Conservation (phyloP, 2,329 filamentous ascomycete species). For the Aulographum hederae region DNA sequence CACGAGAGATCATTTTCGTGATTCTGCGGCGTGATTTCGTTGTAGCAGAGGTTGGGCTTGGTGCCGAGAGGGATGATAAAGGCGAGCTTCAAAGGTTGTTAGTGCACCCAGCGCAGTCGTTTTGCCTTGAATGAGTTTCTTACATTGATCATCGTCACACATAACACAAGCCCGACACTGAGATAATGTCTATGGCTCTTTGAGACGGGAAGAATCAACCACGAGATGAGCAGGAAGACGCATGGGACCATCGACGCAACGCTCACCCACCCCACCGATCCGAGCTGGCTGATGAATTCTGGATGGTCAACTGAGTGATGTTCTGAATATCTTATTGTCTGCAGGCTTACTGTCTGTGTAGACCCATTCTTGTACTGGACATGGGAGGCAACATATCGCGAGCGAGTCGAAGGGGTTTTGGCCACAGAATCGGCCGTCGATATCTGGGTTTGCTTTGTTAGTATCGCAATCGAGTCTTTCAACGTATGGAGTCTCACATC, state of each 20-base stretch:
- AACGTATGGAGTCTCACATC: too few relatives aligned
- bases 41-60: constrained; percentile 57
- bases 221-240: constrained; percentile 57
- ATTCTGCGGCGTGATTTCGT: constrained; percentile 70
- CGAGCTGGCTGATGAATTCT: not conserved
- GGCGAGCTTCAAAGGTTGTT: constrained; percentile 40
- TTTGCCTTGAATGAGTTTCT: too few relatives aligned
- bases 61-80: constrained; percentile 67
- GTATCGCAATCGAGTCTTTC: too few relatives aligned
- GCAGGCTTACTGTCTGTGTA: constrained; percentile 30
- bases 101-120: too few relatives aligned
- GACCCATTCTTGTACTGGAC: constrained; percentile 60
- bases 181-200: constrained; percentile 80
- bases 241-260: constrained; percentile 54
- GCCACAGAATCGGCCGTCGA: constrained; percentile 34
- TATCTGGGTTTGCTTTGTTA: constrained; percentile 22
- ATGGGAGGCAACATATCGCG: constrained; percentile 62
- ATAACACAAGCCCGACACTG: constrained; percentile 58
- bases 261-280: constrained; percentile 28
- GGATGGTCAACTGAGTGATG: not conserved
- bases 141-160: constrained; percentile 57
- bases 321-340: not conserved
- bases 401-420: constrained; percentile 21
- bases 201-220: constrained; percentile 58
- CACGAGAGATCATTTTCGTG: constrained; percentile 60